Base-by-base conservation (phyloP, 176 grass and related monocot species). In the Ampelocalamus luodianensis region DNA sequence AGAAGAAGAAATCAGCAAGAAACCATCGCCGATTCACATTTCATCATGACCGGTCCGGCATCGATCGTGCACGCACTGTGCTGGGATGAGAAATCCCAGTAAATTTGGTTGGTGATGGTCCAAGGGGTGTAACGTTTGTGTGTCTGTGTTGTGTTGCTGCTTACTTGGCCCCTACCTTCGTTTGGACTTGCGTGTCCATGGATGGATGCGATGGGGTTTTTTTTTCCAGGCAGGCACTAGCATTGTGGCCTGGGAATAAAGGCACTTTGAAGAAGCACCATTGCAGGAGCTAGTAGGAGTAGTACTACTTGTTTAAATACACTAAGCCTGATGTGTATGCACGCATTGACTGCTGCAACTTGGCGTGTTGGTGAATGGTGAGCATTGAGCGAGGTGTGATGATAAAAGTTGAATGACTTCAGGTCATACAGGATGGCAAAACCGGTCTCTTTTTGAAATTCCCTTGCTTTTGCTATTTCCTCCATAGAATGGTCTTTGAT, bases 21-120 rank as follows among this genome's bases (percentile, higher is more conserved):
- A 68, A 61, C 75, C 75, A 59, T 42, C 5, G 43, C 54, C 26
- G 29, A 34, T 79, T 79, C 80, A 12, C 67, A 10, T 39, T 10
- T 18, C 75, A 40, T 60, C 45, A 23, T 74, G 37, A 45, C 42
- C 62, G 6, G 27, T 49, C 37, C 48, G 27, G 40, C 61, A 60
- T 37, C 55, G 13, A 36, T 73, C 32, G 81, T 34, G 37, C 38
- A 17, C 74, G 64, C 44, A 75, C 87, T 80, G 76, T 68, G 61
- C 69, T 34, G 43, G 5, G 39, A 60, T 40, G 81, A 22, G 74
- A 60, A 40, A 85, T 5, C 59, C 44, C 12, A 15, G 82, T 60
- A 76, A 51, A 78, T 20, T 5, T 36, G 32, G 59, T 51, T 54
- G 78, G 38, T 43, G 60, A 74, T 75, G 60, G 58, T 74, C 69